These are phyloP conservation scores for Tubosaeta sp. DNA, from an alignment of 768 basidiomycete species.

Conservation along the genomic window DNA sequence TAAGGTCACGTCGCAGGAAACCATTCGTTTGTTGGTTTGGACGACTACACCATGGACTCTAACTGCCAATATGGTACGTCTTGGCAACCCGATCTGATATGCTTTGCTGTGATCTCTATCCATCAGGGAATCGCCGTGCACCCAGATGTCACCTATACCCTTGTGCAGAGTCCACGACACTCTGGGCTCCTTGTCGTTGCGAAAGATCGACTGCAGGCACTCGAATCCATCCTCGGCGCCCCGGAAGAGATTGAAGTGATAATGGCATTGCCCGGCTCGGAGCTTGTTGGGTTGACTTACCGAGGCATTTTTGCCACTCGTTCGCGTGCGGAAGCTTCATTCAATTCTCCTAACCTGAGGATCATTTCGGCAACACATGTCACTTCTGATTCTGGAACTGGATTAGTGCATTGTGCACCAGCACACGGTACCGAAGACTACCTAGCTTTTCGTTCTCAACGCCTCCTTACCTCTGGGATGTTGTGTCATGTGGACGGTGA, in stretches of 20 bases:
- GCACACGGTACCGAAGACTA: slow-evolving; percentile 96
- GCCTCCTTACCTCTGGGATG: slow-evolving; percentile 48
- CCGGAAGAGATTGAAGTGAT: slow-evolving; percentile 17
- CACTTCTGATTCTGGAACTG: slow-evolving; percentile 84
- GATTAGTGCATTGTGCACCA: slow-evolving; percentile 93
- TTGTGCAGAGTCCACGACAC: slow-evolving; percentile 36
- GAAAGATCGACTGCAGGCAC: slow-evolving; percentile 43
- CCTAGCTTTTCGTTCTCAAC: slow-evolving; percentile 58
- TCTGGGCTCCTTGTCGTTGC: slow-evolving; percentile 44
- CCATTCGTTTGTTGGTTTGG: slow-evolving; percentile 75
- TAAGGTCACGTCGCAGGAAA: slow-evolving; percentile 30
- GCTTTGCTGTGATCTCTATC: neutral
- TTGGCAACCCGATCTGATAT: neutral
- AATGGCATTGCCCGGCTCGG: slow-evolving; percentile 30
- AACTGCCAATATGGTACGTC: slow-evolving; percentile 85
- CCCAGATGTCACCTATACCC: slow-evolving; percentile 61
- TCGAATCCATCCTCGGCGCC: slow-evolving; percentile 24
- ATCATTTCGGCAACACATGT: slow-evolving; percentile 76
- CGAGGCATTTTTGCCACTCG: slow-evolving; percentile 52
- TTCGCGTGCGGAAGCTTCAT: neutral
- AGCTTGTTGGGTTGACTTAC: slow-evolving; percentile 61
- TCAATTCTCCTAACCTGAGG: slow-evolving; percentile 21
- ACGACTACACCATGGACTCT: slow-evolving; percentile 98
- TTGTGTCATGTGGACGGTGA: slow-evolving; percentile 79
- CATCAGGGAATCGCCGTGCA: slow-evolving; percentile 87